Percentiles rank a stretch among this genome's conserved stretches.
Conservation (phyloP, 2,329 filamentous ascomycete genomes). For the Penicillium glabrum region DNA sequence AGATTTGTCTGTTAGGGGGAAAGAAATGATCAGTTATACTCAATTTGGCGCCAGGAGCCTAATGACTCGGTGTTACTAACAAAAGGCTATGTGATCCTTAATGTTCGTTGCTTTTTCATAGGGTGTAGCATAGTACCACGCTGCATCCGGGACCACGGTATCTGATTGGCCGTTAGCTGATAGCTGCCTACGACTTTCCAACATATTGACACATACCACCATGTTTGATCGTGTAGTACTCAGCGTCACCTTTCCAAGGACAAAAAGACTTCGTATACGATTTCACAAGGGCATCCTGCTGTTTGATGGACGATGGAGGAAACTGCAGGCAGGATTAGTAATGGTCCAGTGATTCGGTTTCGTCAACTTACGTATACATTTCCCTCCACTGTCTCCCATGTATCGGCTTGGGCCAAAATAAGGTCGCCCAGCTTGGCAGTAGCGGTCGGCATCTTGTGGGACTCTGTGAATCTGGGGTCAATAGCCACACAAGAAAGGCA, state of each 20-base stretch:
- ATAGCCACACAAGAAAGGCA: no score
- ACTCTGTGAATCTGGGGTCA: no score
- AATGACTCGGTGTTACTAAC: constrained; percentile 38
- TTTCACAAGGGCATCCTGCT: constrained; percentile 44
- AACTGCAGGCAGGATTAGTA: constrained; percentile 31
- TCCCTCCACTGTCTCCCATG: constrained; percentile 58
- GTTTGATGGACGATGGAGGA: constrained; percentile 48
- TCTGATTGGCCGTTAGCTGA: constrained; percentile 28
- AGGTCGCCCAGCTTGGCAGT: constrained; percentile 52
- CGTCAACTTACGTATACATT: constrained; percentile 52
- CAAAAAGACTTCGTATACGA: constrained; percentile 53
- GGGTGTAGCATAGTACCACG: constrained; percentile 60
- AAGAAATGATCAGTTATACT: background rate
- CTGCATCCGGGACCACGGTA: constrained; percentile 52
- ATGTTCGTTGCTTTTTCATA: constrained; percentile 52
- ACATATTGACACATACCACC: constrained; percentile 35
- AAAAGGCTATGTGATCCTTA: constrained; percentile 59
- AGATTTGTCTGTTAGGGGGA: background rate
- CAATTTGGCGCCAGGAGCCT: background rate
- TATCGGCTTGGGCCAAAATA: constrained; percentile 51
- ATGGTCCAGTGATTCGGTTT: no score
- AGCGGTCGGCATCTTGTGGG: constrained; percentile 36
- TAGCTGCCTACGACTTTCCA: background rate
- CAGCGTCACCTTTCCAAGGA: constrained; percentile 59
- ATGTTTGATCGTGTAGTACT: constrained; percentile 56